Evolutionary conservation across 805 yeast genomes (phyloP), one percentile per base, ranked within the genome.

Genomic region (Candida nemodendra): DNA sequence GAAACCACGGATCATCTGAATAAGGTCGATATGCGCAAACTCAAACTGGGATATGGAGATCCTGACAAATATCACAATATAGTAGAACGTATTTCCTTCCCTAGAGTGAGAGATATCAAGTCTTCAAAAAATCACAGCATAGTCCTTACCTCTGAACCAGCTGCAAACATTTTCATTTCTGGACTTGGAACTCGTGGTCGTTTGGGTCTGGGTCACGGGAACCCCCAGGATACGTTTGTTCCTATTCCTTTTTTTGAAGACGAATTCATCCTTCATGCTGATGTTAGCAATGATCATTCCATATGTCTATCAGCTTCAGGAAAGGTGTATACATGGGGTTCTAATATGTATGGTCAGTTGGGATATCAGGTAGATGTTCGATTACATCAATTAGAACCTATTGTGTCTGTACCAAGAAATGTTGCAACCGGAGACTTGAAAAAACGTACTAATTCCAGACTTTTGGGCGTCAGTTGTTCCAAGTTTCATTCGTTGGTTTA

Each of bases 291-390:
- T 48, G 83, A 84, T 50, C 95, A 86, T 54, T 66, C 86, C 0
- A 50, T 88, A 8, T 82, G 74, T 0, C 48, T 84, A 15, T 73
- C 83, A 0, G 51, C 62, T 0, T 48, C 60, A 12, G 78, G 79
- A 26, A 71, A 71, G n/a, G 64, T 87, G 2, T 83, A 69, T 44
- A 61, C 89, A 0, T 90, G 96, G 95, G 97, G 97, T 0, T 69
- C 78, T 43, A 86, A 86, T 51, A 66, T 70, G 13, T 71, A 59
- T 55, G 74, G 73, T n/a, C 95, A 85, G 54, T 59, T 86, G 16
- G 95, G 95, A 0, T 71, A 69, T 45, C 56, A 59, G 2, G 64
- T 67, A 5, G 61, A 50, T 11, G 39, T 41, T n/a, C 42, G 38
- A 8, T 32, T 47, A 2, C 44, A 44, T 27, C 50, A 52, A 26